Percentiles rank a stretch among this genome's conserved stretches.
phyloP scores from a whole-genome alignment of 2,329 filamentous ascomycete species.

The Fusarium nematophilum region DNA sequence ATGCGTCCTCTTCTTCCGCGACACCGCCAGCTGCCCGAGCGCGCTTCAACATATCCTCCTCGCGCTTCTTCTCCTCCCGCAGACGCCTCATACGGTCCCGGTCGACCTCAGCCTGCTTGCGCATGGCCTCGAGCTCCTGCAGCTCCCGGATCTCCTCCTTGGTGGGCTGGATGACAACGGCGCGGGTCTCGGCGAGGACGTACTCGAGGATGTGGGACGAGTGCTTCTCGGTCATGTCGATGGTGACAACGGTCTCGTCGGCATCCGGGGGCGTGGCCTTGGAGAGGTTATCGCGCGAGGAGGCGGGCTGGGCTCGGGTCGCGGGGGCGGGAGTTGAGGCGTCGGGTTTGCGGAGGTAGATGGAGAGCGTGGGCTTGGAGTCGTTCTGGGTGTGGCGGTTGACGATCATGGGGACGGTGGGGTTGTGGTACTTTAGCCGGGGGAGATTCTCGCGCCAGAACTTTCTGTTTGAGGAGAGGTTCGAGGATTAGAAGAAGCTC shows the following conservation, averaged over 20 bases:
- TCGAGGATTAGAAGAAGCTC: conserved; percentile 31
- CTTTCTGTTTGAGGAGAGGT: conserved; percentile 69
- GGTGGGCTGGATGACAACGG: conserved; percentile 66
- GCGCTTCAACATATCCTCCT: conserved; percentile 63
- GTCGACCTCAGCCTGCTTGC: conserved; percentile 64
- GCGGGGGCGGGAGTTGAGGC: conserved; percentile 40
- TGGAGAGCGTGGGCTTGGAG: conserved; percentile 69
- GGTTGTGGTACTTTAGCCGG: conserved; percentile 94
- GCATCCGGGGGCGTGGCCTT: conserved; percentile 61
- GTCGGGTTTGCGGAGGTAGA: conserved; percentile 67
- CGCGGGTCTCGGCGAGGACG: conserved; percentile 72
- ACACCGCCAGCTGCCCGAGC: conserved; percentile 54
- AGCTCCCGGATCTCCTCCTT: conserved; percentile 70
- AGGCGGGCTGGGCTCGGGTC: conserved; percentile 55
- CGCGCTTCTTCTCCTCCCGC: conserved; percentile 68
- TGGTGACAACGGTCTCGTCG: conserved; percentile 62
- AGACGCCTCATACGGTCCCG: conserved; percentile 63
- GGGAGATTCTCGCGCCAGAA: conserved; percentile 90
- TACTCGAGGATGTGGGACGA: conserved; percentile 72
- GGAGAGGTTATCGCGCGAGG: conserved; percentile 60
- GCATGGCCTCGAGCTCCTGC: conserved; percentile 65
- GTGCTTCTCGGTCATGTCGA: conserved; percentile 73
- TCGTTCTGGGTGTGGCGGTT: conserved; percentile 71
- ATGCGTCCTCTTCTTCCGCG: conserved; percentile 48
- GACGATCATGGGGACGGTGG: conserved; percentile 83